Conservation (phyloP, 1,139 yeast genomes). For the Hyphopichia fennica region DNA sequence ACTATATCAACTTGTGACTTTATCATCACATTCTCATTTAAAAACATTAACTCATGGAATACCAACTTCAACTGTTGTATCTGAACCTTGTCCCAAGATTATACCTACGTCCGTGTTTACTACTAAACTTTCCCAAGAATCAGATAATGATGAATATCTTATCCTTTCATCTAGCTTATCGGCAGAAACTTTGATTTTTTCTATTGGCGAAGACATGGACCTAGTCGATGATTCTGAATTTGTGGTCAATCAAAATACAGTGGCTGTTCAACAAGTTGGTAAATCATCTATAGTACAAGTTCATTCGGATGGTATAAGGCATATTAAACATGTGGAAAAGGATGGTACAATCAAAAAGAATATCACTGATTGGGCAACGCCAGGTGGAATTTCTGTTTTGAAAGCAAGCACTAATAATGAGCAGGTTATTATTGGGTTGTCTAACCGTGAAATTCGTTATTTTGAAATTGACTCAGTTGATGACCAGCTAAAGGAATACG, state of each 20-base stretch:
- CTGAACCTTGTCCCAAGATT: conserved; percentile 66
- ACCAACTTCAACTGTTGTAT: conserved; percentile 60
- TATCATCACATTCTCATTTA: conserved; percentile 41
- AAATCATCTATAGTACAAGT: conserved; percentile 65
- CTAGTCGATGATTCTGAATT: conserved; percentile 72
- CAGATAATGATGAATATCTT: conserved; percentile 60
- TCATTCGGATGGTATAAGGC: conserved; percentile 71
- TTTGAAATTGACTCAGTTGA: conserved; percentile 69
- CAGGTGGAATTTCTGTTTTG: conserved; percentile 68
- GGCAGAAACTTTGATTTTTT: conserved; percentile 65
- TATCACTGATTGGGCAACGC: conserved; percentile 76
- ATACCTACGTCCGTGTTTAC: conserved; percentile 64
- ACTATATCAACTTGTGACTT: conserved; percentile 34
- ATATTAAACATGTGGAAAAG: conserved; percentile 41
- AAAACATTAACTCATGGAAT: conserved; percentile 60
- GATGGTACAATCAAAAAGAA: conserved; percentile 18
- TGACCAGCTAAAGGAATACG: conserved; percentile 71
- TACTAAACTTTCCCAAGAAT: conserved; percentile 44
- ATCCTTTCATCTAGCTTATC: conserved; percentile 62
- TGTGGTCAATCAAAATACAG: conserved; percentile 55
- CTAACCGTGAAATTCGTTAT: conserved; percentile 75
- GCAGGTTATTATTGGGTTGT: conserved; percentile 70
- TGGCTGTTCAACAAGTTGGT: conserved; percentile 74
- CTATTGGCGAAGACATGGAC: conserved; percentile 78
- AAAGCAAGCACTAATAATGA: conserved; percentile 61